Evolutionary conservation across 805 yeast species (phyloP), one percentile per base, ranked within the genome.

Genomic region (Ogataea kodamae): DNA sequence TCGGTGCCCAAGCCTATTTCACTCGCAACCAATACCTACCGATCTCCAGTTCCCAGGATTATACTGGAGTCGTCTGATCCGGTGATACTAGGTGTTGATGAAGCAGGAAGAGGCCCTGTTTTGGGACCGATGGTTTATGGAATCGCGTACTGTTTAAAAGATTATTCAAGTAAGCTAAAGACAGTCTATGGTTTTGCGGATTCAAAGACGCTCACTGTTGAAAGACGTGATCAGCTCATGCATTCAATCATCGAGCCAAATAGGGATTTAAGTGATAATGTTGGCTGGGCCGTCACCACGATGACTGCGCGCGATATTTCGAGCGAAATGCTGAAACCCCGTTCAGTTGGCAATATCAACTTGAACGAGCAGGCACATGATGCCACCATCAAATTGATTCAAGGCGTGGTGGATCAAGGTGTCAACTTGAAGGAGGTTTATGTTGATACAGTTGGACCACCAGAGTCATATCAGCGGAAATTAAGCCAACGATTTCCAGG

Each of bases 41-140:
- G 57, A 25, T 68, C 84, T 0, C 62, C 58, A 0, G 59, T 79
- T 2, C 88, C 88, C 1, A 31, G 26, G 3, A 40, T 27, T 6
- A 53, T 75, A 12, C 20, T 35, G 9, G 51, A 50, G 2, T 39
- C 62, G 24, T 61, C 65, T 1, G 38, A 46, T 1, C 65, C 70
- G 0, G 70, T 79, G 2, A 68, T 79, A 6, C 59, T 92, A 8
- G 99, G 99, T 1, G 95, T 92, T 1, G 99, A 92, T 58, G 99
- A 92, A 56, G 99, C 99, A 0, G 99, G 99, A 1, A 70, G 99
- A 46, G 99, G 99, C 0, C 99, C 99, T 0, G 97, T 94, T 0
- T 51, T 94, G 24, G 98, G 98, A 0, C 95, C 97, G 0, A 92
- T 92, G 98, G 98, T 92, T 2, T 92, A 92, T 53, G 95, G 95